Evolutionary conservation across 768 basidiomycete species (phyloP), one percentile per base, ranked within the genome.

Genomic region (Russula olivacea): DNA sequence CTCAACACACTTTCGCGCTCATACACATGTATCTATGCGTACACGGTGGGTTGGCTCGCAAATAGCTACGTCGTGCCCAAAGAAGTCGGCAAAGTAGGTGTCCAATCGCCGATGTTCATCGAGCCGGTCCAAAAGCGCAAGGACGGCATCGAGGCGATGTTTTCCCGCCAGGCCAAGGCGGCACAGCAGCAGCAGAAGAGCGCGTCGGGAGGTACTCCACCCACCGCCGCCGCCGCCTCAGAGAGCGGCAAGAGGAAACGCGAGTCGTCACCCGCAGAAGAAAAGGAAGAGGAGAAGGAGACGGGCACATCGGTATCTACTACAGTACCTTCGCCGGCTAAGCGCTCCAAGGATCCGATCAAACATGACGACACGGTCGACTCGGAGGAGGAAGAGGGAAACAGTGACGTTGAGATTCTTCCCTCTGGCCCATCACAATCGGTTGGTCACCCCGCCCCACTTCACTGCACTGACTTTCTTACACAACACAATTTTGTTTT

Each of bases 61-160:
- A 34, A 3, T 65, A 95, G 93, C 70, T 97, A 95, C 71, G 83
- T 83, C 61, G 95, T 97, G 0, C 91, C 91, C 0, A 84, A 83
- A 67, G 95, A 97, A 76, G 86, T 97, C 0, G 95, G 94, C 0
- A 95, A 89, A 74, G 89, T 98, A 4, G 91, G 92, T 9, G 84
- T 77, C 9, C 89, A 98, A 69, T 93, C 89, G 1, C 74, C 89
- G 0, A 81, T 85, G 0, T 97, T 90, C 72, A 85, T 97, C 58
- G 80, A 91, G 68, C 93, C 95, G 0, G 75, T 97, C 21, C 76
- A 84, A 10, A 77, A 81, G 51, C 83, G 94, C 23, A 88, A 88
- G 69, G 94, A 95, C 68, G 93, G 94, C 8, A 96, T 93, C 57
- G 79, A 86, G 69, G 86, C 88, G 10, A 84, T 92, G 82, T 93